Evolutionary conservation across 768 basidiomycete species (phyloP).

Genomic region (Phlegmacium glaucopus): DNA sequence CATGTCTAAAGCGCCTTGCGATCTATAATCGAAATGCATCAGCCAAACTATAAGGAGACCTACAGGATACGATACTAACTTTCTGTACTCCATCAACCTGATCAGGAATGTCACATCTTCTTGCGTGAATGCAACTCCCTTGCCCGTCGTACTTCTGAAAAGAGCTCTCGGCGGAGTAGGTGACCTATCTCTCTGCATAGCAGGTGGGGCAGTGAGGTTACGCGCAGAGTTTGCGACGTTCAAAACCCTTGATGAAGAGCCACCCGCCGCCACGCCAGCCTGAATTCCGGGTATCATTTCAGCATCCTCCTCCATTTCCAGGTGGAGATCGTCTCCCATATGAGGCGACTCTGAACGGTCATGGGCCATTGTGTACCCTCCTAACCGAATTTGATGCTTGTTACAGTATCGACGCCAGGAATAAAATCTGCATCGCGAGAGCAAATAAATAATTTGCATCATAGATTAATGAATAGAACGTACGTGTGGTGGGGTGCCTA

Average conservation of each 20-base stretch:
- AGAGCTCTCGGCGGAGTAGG: constrained; percentile 80
- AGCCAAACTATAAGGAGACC: not conserved
- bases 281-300: not conserved
- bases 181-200: constrained; percentile 53
- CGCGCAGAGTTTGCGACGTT: constrained; percentile 13
- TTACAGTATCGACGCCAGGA: constrained; percentile 93
- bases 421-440: constrained; percentile 58
- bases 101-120: constrained; percentile 79
- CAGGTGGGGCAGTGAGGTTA: constrained; percentile 10
- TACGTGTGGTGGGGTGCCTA: constrained; percentile 90
- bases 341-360: constrained; percentile 46
- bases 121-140: constrained; percentile 85
- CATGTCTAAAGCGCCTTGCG: constrained; percentile 40
- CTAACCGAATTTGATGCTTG: constrained; percentile 87
- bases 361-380: constrained; percentile 76
- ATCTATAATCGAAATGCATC: constrained; percentile 12
- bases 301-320: constrained; percentile 37
- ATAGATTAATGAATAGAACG: constrained; percentile 17
- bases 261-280: not conserved
- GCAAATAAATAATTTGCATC: not conserved
- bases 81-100: constrained; percentile 73
- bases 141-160: constrained; percentile 83
- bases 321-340: constrained; percentile 41
- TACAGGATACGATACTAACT: constrained; percentile 36
- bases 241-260: constrained; percentile 14